A percentile compares a stretch with the other conserved stretches of the same genome.
phyloP scores from a whole-genome alignment of 2,329 filamentous ascomycete species.

The Pseudogymnoascus pannorum region DNA sequence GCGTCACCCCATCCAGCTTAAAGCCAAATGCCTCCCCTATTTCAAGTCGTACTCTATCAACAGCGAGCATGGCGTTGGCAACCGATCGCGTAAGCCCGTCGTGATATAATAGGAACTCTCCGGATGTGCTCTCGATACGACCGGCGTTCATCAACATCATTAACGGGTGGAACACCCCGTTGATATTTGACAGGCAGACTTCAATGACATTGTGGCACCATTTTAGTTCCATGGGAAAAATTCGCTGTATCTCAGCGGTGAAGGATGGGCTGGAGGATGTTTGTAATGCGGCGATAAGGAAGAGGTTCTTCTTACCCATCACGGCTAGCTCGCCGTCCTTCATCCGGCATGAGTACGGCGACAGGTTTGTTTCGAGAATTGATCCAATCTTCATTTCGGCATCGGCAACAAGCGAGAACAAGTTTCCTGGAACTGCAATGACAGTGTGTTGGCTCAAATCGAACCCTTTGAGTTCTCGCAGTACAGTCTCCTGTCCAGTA shows the following conservation, averaged over 20 bases:
- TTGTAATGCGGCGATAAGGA: constrained; percentile 6
- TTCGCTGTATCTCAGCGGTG: constrained; percentile 12
- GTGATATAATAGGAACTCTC: constrained; percentile 19
- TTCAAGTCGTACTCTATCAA: constrained; percentile 20
- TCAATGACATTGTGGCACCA: constrained; percentile 25
- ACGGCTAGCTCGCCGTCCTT: constrained; percentile 17
- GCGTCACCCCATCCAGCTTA: constrained; percentile 16
- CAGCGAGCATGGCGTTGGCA: constrained; percentile 18
- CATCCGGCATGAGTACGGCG: constrained; percentile 23
- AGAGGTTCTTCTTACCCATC: constrained; percentile 17
- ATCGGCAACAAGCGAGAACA: constrained; percentile 20
- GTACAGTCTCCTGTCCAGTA: not conserved
- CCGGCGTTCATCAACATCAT: constrained; percentile 26
- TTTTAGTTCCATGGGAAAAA: constrained; percentile 20
- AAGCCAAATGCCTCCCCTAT: constrained; percentile 22
- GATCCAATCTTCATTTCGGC: constrained; percentile 15
- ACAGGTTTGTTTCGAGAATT: constrained; percentile 23
- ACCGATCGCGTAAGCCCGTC: not conserved
- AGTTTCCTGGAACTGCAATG: constrained; percentile 23
- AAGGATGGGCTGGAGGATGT: not conserved
- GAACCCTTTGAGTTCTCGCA: not conserved
- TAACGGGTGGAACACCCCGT: constrained; percentile 25
- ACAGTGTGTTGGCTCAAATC: constrained; percentile 11
- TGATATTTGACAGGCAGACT: constrained; percentile 24
- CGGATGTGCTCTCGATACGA: constrained; percentile 23